phyloP scores from a whole-genome alignment of 169 alveolate species.

The Babesia bigemina region DNA sequence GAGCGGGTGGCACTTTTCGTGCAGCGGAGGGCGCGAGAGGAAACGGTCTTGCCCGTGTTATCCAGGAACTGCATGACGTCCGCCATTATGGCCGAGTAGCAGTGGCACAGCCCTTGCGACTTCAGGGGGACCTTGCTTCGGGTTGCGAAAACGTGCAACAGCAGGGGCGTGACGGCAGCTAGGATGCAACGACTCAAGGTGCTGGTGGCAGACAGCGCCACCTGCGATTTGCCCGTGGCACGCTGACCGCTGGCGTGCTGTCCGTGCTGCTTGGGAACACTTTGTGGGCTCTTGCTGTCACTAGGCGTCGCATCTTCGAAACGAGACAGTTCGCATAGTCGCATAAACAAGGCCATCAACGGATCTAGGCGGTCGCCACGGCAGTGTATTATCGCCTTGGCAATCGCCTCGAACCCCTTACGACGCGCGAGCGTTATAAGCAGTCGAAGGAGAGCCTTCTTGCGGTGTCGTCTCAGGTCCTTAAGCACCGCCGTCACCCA shows the following conservation, averaged over 20 bases:
- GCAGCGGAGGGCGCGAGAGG: background rate
- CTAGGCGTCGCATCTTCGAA: background rate
- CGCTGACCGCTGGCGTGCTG: background rate
- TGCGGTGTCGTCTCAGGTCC: constrained; percentile 23
- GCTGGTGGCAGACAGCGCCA: background rate
- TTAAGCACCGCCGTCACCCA: constrained; percentile 30
- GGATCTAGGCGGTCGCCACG: constrained; percentile 35
- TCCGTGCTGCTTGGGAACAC: too few species aligned
- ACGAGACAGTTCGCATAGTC: constrained; percentile 8
- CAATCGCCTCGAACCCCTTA: constrained; percentile 9
- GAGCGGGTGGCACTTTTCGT: constrained; percentile 1
- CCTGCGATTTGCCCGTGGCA: background rate
- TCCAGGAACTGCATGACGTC: constrained; percentile 1
- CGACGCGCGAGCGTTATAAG: background rate
- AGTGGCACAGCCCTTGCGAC: constrained; percentile 9
- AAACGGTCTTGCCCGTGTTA: background rate
- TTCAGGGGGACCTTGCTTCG: constrained; percentile 9
- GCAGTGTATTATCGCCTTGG: constrained; percentile 18
- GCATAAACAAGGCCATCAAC: background rate
- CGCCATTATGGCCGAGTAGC: constrained; percentile 23
- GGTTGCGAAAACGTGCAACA: constrained; percentile 26
- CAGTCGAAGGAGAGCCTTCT: constrained; percentile 8
- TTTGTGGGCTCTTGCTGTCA: background rate
- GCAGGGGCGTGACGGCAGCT: constrained; percentile 32
- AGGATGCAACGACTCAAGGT: constrained; percentile 39